A percentile compares a stretch with the other conserved stretches of the same genome.
phyloP scores from a whole-genome alignment of 768 basidiomycete genomes.

The Mycena venus region DNA sequence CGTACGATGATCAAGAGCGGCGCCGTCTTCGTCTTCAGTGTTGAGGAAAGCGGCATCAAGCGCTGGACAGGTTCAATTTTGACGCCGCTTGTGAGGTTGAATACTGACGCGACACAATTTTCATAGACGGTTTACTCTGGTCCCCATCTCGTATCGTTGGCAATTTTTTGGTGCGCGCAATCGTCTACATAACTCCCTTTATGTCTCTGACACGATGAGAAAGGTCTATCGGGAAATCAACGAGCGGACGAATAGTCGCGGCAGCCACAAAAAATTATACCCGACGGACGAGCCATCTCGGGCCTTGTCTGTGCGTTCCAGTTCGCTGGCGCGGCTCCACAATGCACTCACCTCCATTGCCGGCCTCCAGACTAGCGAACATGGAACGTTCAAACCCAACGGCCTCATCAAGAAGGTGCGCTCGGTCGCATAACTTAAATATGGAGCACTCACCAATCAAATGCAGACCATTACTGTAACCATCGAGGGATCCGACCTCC shows the following conservation, averaged over 20 bases:
- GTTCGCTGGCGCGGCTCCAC: conserved; percentile 54
- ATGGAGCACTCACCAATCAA: conserved; percentile 2
- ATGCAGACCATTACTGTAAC: conserved; percentile 87
- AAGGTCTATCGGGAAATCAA: conserved; percentile 89
- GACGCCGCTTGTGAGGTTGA: not conserved
- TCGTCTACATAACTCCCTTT: not conserved
- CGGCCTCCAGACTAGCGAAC: conserved; percentile 53
- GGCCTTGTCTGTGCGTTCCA: conserved; percentile 50
- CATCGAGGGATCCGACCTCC: conserved; percentile 83
- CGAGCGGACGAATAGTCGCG: conserved; percentile 72
- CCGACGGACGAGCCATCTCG: conserved; percentile 63
- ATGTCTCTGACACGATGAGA: not conserved
- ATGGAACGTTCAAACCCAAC: conserved; percentile 74
- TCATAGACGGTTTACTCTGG: conserved; percentile 76
- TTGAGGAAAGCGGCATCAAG: conserved; percentile 90
- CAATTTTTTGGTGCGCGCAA: conserved; percentile 78
- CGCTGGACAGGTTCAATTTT: conserved; percentile 78
- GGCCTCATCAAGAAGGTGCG: conserved; percentile 88
- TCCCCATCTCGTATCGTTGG: conserved; percentile 87
- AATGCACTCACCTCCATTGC: conserved; percentile 42
- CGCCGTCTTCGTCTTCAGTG: conserved; percentile 90
- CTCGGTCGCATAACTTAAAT: not conserved
- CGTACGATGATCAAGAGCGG: conserved; percentile 72
- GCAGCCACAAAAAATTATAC: conserved; percentile 63
- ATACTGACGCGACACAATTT: conserved; percentile 32